Conservation (phyloP, 805 yeast species). For the Cyberlindnera petersonii region DNA sequence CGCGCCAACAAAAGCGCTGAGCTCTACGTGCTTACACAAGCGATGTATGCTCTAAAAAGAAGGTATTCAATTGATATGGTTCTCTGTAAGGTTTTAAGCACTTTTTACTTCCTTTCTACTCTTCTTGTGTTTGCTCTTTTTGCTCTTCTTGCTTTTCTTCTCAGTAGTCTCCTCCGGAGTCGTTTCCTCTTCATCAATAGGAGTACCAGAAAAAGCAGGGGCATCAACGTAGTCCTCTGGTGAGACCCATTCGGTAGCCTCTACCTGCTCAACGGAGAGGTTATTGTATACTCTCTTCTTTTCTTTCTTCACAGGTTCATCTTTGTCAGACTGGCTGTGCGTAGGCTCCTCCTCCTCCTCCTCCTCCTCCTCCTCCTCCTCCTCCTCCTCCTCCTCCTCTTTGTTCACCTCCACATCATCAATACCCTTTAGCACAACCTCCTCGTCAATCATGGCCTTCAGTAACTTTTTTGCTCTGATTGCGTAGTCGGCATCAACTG, state of each 20-base stretch:
- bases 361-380: not conserved
- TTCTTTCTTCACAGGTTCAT: constrained; percentile 12
- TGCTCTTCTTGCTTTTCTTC: constrained; percentile 17
- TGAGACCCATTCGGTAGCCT: constrained; percentile 34
- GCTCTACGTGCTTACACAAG: no score
- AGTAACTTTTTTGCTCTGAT: constrained; percentile 25
- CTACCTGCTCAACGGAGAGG: constrained; percentile 41
- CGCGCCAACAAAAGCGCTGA: not conserved
- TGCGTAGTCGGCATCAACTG: constrained; percentile 29
- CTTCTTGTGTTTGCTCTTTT: constrained; percentile 14
- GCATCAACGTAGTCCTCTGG: constrained; percentile 11
- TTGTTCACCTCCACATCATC: constrained; percentile 19
- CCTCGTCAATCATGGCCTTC: constrained; percentile 21
- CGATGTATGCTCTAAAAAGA: no score
- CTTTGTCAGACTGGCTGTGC: constrained; percentile 1
- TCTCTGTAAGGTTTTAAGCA: no score
- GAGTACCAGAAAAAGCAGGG: not conserved
- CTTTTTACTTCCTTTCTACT: not conserved
- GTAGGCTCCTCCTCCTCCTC: not conserved
- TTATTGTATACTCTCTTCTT: constrained; percentile 20
- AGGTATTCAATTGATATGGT: no score
- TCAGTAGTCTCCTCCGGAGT: constrained; percentile 13
- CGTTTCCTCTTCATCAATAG: not conserved
- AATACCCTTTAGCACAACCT: constrained; percentile 18
- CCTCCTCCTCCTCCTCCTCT: not conserved